Evolutionary conservation across 2,329 filamentous ascomycete species (phyloP).

Genomic region (Curvularia lunata): DNA sequence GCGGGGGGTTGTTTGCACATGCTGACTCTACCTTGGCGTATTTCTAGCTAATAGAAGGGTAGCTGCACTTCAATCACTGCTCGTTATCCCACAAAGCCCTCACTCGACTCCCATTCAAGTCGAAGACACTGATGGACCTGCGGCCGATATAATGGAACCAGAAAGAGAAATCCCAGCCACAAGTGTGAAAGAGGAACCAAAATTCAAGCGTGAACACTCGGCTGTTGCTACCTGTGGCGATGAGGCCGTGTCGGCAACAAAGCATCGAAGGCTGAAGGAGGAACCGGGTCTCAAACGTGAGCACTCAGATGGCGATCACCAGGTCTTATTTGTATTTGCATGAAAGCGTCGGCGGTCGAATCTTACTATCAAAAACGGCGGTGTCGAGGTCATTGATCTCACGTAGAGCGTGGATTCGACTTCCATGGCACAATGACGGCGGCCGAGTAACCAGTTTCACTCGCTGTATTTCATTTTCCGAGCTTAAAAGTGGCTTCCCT

Average conservation of each 20-base stretch:
- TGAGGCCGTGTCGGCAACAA: background rate
- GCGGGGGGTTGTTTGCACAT: constrained; percentile 15
- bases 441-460: background rate
- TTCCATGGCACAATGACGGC: background rate
- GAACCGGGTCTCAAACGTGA: constrained; percentile 11
- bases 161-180: constrained; percentile 2
- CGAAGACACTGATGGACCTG: constrained; percentile 19
- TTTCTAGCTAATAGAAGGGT: background rate
- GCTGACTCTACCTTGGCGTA: background rate
- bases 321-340: constrained; percentile 16
- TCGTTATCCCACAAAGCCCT: constrained; percentile 40
- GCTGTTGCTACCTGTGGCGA: background rate
- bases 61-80: constrained; percentile 40
- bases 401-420: constrained; percentile 13
- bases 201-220: constrained; percentile 17
- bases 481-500: too few relatives aligned
- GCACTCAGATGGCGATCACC: constrained; percentile 9
- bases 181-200: constrained; percentile 13
- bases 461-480: too few relatives aligned
- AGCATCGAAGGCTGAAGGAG: background rate
- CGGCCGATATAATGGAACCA: constrained; percentile 11
- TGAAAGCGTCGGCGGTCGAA: constrained; percentile 14
- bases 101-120: constrained; percentile 31
- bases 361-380: constrained; percentile 6
- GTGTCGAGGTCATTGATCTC: constrained; percentile 27